Base-by-base conservation (phyloP, 176 grass and related monocot genomes). In the Hyparrhenia diplandra region DNA sequence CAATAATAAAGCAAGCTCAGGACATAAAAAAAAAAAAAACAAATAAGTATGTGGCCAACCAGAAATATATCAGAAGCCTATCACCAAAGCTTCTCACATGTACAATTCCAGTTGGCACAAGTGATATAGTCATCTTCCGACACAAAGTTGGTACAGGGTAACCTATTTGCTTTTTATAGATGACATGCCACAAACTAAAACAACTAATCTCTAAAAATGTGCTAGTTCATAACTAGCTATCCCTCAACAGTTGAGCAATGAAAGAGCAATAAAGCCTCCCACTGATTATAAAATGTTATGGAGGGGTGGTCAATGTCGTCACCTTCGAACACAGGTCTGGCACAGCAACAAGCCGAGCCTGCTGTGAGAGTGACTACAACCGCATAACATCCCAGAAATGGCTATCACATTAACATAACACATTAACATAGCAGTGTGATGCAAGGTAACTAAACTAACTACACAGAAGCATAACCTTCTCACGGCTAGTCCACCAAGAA, bases 101-200 rank as follows among this genome's bases (percentile, higher is more conserved):
- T 71, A 21, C n/a, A 29, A 49, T 55, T 23, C 71, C 80, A 65
- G 46, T 82, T 77, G 76, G 59, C 64, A 35, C 35, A 10, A 8
- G 14, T 70, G 62, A 83, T 94, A 12, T 97, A 81, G 94, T 97
- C 94, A 92, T 91, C 91, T 84, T 97, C 94, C 87, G 89, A 97
- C 94, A 97, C 94, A 97, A 94, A 97, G 81, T 90, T 82, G 84
- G 89, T 58, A 97, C 68, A 63, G 18, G 70, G 40, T 76, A 31
- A 78, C 94, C 91, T 97, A 86, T 90, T 94, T 97, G 94, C 91
- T n/a, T n/a, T 97, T 94, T 94, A 97, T 88, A 86, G 89, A 97
- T 94, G 94, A 91, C 91, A 64, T 4, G 8, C 36, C 3, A 12
- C 43, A 58, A 12, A 71, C 25, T 25, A 25, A n/a, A 30, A 81